These are phyloP conservation scores for Suillus bovinus DNA, from an alignment of 768 basidiomycete species.

Conservation along the genomic window DNA sequence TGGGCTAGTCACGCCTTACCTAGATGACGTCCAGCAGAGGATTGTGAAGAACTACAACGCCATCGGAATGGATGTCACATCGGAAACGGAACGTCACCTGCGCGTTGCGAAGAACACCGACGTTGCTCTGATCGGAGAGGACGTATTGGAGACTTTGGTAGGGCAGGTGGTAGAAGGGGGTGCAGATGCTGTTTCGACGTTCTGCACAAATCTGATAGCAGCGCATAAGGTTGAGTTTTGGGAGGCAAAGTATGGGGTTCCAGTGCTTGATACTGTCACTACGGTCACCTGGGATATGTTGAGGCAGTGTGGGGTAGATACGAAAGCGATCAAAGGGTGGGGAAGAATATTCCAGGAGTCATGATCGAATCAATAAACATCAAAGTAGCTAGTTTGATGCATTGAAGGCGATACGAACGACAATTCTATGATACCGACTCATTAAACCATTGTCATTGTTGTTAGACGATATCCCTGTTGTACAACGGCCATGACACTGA, in stretches of 20 bases:
- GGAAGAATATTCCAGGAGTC: conserved; percentile 1
- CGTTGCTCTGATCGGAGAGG: not conserved
- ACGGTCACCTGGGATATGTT: conserved; percentile 5
- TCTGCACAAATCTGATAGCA: not conserved
- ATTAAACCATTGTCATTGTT: too few relatives aligned
- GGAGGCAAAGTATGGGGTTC: conserved; percentile 3
- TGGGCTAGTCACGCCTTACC: conserved; percentile 4
- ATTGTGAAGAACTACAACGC: not conserved
- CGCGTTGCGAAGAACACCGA: not conserved
- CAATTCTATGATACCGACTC: not conserved
- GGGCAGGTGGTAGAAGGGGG: not conserved
- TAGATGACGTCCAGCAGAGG: conserved; percentile 1
- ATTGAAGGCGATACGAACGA: too few relatives aligned
- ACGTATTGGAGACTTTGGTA: not conserved
- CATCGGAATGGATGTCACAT: not conserved
- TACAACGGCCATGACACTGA: too few relatives aligned
- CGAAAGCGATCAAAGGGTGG: conserved; percentile 5
- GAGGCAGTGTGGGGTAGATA: conserved; percentile 3
- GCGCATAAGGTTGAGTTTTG: not conserved
- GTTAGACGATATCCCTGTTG: too few relatives aligned
- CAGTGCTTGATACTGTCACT: conserved; percentile 2
- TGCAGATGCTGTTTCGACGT: conserved; percentile 1
- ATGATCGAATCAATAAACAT: not conserved
- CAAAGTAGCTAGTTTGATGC: not conserved
- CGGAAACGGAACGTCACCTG: not conserved